Percentiles rank a stretch among this genome's conserved stretches.
phyloP scores from a whole-genome alignment of 176 grass and related monocot species.

The Zea mays region Zm-B73-REFERENCE-NAM-5.0 NC_050097.1:1903501-1904000 shows the following conservation, averaged over 20 bases:
- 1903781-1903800: slow-evolving; percentile 73
- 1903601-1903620: slow-evolving; percentile 74
- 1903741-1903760: slow-evolving; percentile 74
- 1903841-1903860: slow-evolving; percentile 51
- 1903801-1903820: not conserved
- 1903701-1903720: slow-evolving; percentile 60
- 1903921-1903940: slow-evolving; percentile 70
- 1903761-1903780: slow-evolving; percentile 80
- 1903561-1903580: slow-evolving; percentile 77
- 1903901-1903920: slow-evolving; percentile 78
- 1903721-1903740: slow-evolving; percentile 67
- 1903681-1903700: slow-evolving; percentile 92
- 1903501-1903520: slow-evolving; percentile 65
- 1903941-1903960: slow-evolving; percentile 89
- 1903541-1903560: not conserved
- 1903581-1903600: slow-evolving; percentile 79
- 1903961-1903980: slow-evolving; percentile 96
- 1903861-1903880: slow-evolving; percentile 65
- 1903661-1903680: slow-evolving; percentile 74
- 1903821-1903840: slow-evolving; percentile 31
- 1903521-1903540: slow-evolving; percentile 41
- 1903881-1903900: slow-evolving; percentile 63
- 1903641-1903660: slow-evolving; percentile 68
- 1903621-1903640: slow-evolving; percentile 89
- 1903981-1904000: slow-evolving; percentile 68